A percentile compares a stretch with the other conserved stretches of the same genome.
phyloP scores from a whole-genome alignment of 805 yeast genomes.

The Vanderwaltozyma polyspora region DNA sequence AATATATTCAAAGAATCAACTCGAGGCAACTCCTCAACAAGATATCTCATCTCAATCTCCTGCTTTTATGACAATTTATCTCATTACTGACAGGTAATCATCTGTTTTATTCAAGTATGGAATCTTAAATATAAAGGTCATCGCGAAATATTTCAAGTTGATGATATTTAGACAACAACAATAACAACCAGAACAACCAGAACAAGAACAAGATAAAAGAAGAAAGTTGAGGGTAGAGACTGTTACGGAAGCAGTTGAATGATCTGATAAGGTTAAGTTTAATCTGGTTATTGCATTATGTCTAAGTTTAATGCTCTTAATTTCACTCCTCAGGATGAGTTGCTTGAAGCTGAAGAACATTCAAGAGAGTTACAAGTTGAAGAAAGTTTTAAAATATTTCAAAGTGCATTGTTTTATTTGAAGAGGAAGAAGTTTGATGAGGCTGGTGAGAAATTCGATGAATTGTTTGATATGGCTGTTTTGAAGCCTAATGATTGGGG shows the following conservation, averaged over 20 bases:
- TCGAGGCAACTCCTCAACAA: constrained; percentile 6
- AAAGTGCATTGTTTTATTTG: constrained; percentile 56
- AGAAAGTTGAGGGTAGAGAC: no score
- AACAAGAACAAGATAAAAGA: no score
- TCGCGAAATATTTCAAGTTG: no score
- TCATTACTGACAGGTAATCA: background rate
- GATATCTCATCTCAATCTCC: background rate
- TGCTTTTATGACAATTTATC: background rate
- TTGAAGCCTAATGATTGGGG: constrained; percentile 37
- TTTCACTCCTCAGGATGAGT: constrained; percentile 56
- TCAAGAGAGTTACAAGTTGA: constrained; percentile 85
- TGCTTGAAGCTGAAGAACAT: constrained; percentile 71
- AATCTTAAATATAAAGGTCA: background rate
- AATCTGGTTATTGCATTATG: constrained; percentile 22
- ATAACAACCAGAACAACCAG: no score
- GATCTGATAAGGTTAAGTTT: no score
- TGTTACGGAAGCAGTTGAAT: no score
- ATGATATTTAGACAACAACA: no score
- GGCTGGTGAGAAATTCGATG: constrained; percentile 47
- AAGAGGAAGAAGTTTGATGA: constrained; percentile 35
- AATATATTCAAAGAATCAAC: no score
- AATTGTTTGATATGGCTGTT: constrained; percentile 59
- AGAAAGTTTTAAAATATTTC: constrained; percentile 68
- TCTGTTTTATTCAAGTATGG: background rate
- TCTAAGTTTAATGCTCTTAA: constrained; percentile 75